Conservation (phyloP, 257 asterid genomes). For the Solanum dulcamara region DNA sequence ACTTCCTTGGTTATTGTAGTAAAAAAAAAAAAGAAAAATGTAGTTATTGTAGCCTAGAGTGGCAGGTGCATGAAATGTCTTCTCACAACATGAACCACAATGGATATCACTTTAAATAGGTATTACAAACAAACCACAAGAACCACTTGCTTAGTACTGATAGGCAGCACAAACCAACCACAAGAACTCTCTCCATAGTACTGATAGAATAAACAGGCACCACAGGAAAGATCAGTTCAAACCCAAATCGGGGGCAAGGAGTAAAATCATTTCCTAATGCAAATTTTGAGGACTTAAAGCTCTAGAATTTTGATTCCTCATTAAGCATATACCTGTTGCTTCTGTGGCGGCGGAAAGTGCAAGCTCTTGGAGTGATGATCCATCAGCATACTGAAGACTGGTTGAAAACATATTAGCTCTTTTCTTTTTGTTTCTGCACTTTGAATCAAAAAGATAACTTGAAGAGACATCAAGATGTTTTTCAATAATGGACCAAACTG, state of each 20-base stretch:
- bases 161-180: background rate
- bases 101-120: background rate
- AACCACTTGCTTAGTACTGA: background rate
- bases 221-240: background rate
- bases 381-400: background rate
- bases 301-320: background rate
- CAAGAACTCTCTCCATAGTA: background rate
- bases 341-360: slow-evolving; percentile 9
- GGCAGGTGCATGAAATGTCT: background rate
- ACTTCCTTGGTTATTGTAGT: background rate
- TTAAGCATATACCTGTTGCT: slow-evolving; percentile 8
- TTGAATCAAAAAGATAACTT: background rate
- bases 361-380: background rate
- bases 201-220: background rate
- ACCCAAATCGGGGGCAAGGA: background rate
- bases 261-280: background rate
- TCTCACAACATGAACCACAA: background rate
- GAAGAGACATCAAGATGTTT: slow-evolving; percentile 6
- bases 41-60: background rate
- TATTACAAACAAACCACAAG: background rate
- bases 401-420: background rate
- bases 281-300: background rate
- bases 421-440: background rate
- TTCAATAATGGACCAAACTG: slow-evolving; percentile 17
- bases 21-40: background rate